Percentiles rank a stretch among this genome's conserved stretches.
Evolutionary conservation across 2,329 filamentous ascomycete species (phyloP).

Genomic region (Elsinoe ampelina): DNA sequence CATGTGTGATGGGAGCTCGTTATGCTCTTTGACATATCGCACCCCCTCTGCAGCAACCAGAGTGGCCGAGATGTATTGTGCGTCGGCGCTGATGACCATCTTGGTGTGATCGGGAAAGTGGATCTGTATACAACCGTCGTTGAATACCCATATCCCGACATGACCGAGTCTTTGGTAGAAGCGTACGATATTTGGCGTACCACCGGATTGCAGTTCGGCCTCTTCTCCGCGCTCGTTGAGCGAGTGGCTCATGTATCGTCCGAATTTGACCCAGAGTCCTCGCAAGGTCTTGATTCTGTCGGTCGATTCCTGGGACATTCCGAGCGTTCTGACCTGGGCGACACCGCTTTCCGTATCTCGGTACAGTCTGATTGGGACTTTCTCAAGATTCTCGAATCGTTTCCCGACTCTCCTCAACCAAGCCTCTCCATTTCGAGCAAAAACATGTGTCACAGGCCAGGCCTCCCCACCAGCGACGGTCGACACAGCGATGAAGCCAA

Average conservation of each 20-base stretch:
- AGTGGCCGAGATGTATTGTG: constrained; percentile 69
- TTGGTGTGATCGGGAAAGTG: constrained; percentile 88
- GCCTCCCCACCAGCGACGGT: constrained; percentile 29
- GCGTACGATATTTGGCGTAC: constrained; percentile 47
- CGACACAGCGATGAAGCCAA: constrained; percentile 55
- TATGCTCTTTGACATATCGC: constrained; percentile 52
- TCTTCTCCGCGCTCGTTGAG: constrained; percentile 30
- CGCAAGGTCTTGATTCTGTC: constrained; percentile 47
- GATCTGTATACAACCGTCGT: constrained; percentile 70
- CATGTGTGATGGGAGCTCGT: constrained; percentile 54
- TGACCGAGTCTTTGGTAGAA: constrained; percentile 77
- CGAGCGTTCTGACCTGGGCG: constrained; percentile 19
- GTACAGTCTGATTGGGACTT: constrained; percentile 56
- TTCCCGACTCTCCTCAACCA: constrained; percentile 47
- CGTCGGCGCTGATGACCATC: constrained; percentile 64
- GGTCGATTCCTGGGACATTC: constrained; percentile 13
- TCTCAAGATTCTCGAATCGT: constrained; percentile 50
- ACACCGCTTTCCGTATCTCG: constrained; percentile 61
- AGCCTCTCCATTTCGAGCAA: constrained; percentile 61
- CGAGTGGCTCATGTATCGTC: constrained; percentile 54
- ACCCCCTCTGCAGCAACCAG: constrained; percentile 65
- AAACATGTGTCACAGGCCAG: constrained; percentile 60
- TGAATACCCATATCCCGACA: constrained; percentile 73
- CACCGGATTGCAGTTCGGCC: constrained; percentile 24
- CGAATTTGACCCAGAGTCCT: constrained; percentile 59